Conservation (phyloP, 805 yeast genomes). For the Zygosaccharomyces siamensis region DNA sequence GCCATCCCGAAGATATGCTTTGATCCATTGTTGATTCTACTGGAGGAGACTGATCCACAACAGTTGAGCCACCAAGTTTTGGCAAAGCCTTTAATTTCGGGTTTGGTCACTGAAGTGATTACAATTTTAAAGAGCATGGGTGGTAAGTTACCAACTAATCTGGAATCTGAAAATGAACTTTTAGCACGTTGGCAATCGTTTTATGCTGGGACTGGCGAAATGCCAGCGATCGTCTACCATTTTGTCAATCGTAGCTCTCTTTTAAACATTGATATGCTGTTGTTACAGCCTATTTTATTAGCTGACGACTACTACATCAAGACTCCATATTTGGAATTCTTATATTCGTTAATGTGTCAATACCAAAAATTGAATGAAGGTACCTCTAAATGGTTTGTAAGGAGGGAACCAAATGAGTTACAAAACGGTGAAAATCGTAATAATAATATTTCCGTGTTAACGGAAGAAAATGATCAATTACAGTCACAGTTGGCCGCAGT, state of each 20-base stretch:
- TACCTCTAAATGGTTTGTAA: conserved; percentile 32
- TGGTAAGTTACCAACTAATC: conserved; percentile 56
- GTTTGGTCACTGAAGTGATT: conserved; percentile 68
- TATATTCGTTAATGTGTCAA: conserved; percentile 74
- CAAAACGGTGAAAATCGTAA: conserved; percentile 5
- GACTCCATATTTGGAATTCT: conserved; percentile 85
- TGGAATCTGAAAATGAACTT: conserved; percentile 59
- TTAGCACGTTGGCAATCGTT: conserved; percentile 48
- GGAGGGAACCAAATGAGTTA: conserved; percentile 16
- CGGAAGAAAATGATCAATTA: conserved; percentile 14
- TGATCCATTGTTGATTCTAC: conserved; percentile 67
- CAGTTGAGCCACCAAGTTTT: conserved; percentile 60
- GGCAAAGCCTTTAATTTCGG: conserved; percentile 81
- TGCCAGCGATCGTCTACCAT: conserved; percentile 64
- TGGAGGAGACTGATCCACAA: conserved; percentile 64
- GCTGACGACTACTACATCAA: conserved; percentile 86
- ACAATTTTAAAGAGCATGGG: conserved; percentile 75
- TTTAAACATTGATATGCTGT: conserved; percentile 65
- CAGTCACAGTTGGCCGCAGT: conserved; percentile 14
- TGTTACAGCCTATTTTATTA: conserved; percentile 79
- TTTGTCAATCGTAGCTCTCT: conserved; percentile 50
- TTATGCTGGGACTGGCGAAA: conserved; percentile 40
- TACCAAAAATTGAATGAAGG: conserved; percentile 46
- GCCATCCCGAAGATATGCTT: conserved; percentile 75
- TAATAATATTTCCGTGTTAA: not conserved